Conservation (phyloP, 192 early-diverging fungal species). For the Chytriomyces hyalinus region DNA sequence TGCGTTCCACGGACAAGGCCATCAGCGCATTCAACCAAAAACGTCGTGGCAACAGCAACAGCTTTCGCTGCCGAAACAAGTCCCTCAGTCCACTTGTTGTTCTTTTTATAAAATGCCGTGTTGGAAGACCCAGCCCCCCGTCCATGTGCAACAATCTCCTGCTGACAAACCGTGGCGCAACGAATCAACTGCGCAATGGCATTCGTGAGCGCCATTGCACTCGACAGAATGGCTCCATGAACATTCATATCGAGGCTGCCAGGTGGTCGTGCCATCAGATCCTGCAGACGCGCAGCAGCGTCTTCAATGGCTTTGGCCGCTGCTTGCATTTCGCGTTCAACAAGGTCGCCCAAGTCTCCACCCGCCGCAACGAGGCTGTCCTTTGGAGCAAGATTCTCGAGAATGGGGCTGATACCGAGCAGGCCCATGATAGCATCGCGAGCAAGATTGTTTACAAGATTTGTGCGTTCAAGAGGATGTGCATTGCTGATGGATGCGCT, state of each 20-base stretch:
- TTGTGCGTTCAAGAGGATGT: slow-evolving; percentile 65
- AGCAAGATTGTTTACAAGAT: slow-evolving; percentile 76
- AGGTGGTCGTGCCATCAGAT: slow-evolving; percentile 77
- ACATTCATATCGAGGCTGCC: slow-evolving; percentile 85
- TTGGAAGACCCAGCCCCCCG: slow-evolving; percentile 72
- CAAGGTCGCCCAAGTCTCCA: slow-evolving; percentile 87
- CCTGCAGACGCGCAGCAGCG: slow-evolving; percentile 81
- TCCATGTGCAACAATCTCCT: slow-evolving; percentile 96
- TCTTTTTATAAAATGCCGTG: slow-evolving; percentile 97
- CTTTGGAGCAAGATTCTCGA: slow-evolving; percentile 77
- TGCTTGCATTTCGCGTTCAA: slow-evolving; percentile 91
- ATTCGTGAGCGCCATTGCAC: slow-evolving; percentile 90
- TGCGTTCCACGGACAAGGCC: slow-evolving; percentile 91
- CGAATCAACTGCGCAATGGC: slow-evolving; percentile 93
- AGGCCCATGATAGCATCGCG: slow-evolving; percentile 78
- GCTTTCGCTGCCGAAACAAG: slow-evolving; percentile 95
- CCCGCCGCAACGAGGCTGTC: slow-evolving; percentile 60
- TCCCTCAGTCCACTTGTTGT: slow-evolving; percentile 99
- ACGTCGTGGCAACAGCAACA: slow-evolving; percentile 90
- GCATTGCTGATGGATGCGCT: slow-evolving; percentile 49
- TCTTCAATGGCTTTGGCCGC: slow-evolving; percentile 93
- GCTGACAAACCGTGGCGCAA: slow-evolving; percentile 92
- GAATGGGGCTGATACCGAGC: slow-evolving; percentile 70
- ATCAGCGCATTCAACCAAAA: slow-evolving; percentile 93
- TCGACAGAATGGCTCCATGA: slow-evolving; percentile 86